Conservation (phyloP, 305 asterid genomes). For the Fraxinus nigra region DNA sequence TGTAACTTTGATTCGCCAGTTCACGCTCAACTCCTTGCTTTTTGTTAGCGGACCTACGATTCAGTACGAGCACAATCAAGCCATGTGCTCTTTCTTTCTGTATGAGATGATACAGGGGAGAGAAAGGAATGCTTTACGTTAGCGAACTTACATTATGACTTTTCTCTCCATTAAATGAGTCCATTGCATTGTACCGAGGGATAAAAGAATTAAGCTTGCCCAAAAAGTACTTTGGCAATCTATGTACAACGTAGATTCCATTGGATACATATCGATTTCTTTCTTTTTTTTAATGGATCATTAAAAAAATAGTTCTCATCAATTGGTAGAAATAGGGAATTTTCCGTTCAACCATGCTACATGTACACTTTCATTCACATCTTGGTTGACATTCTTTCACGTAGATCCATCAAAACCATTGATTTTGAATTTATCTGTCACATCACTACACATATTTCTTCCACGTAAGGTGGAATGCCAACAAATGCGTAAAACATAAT, state of each 20-base stretch:
- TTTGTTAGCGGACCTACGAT: conserved; percentile 12
- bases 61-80: neutral
- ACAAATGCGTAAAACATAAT: too few relatives aligned
- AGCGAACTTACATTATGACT: neutral
- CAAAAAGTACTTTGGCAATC: neutral
- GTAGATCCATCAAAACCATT: too few relatives aligned
- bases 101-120: neutral
- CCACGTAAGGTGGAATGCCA: too few relatives aligned
- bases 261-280: conserved; percentile 1
- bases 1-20: conserved; percentile 8
- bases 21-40: conserved; percentile 25
- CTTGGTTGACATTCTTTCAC: too few relatives aligned
- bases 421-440: too few relatives aligned
- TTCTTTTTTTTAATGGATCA: neutral
- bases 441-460: too few relatives aligned
- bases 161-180: neutral
- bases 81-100: neutral
- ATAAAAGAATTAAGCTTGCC: neutral
- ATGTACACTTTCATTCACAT: too few relatives aligned
- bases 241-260: neutral
- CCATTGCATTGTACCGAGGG: neutral
- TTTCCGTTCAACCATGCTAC: neutral
- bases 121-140: neutral
- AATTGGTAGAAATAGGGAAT: neutral
- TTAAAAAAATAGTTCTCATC: neutral